Percentiles rank a stretch among this genome's conserved stretches.
phyloP scores from a whole-genome alignment of 805 yeast genomes.

The Debaryomyces tyrocola region DNA sequence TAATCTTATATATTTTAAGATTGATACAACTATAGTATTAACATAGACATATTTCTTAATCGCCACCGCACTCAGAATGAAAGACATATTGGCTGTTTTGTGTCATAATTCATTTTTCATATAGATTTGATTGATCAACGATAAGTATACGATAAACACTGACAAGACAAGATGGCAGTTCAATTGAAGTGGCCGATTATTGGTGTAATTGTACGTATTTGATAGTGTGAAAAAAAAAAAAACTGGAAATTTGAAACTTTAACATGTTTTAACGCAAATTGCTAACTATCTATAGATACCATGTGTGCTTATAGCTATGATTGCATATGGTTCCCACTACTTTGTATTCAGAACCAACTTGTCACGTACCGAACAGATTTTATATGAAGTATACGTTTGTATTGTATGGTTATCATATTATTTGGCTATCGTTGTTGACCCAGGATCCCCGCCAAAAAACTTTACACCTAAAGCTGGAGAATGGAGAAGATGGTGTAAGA shows the following conservation, averaged over 20 bases:
- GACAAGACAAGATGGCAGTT: constrained; percentile 24
- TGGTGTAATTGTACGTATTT: constrained; percentile 40
- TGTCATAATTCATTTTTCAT: constrained; percentile 3
- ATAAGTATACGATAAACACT: neutral
- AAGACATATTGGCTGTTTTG: constrained; percentile 5
- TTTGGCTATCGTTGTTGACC: constrained; percentile 62
- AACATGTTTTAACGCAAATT: neutral
- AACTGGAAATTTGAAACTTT: neutral
- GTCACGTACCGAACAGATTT: constrained; percentile 36
- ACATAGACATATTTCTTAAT: constrained; percentile 1
- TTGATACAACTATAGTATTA: too few species aligned
- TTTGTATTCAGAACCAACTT: constrained; percentile 52
- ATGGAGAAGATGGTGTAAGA: constrained; percentile 71
- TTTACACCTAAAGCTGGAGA: constrained; percentile 45
- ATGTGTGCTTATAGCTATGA: constrained; percentile 48
- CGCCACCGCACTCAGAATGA: constrained; percentile 11
- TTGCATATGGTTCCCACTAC: constrained; percentile 65
- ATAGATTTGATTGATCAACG: neutral
- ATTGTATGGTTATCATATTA: constrained; percentile 75
- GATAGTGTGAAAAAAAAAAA: neutral
- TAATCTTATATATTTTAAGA: neutral
- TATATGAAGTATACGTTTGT: constrained; percentile 47
- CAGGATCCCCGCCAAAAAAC: constrained; percentile 65
- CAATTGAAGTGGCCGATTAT: constrained; percentile 49
- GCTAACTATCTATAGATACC: constrained; percentile 56